These are phyloP conservation scores for Penicillium sp. DNA, from an alignment of 2,329 filamentous ascomycete genomes.

Conservation along the genomic window DNA sequence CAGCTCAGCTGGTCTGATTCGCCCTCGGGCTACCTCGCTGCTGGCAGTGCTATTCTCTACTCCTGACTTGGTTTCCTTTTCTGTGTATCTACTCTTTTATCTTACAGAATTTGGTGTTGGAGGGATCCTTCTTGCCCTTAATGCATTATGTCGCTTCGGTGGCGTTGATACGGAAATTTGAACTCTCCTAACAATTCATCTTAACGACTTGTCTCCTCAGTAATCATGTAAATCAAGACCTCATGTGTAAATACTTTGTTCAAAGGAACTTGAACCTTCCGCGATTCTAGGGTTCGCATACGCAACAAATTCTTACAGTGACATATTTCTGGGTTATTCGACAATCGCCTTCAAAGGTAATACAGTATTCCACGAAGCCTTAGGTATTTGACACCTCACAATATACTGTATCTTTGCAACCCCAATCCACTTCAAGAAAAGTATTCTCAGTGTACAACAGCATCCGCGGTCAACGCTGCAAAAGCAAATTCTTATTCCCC, in stretches of 20 bases:
- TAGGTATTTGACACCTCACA: neutral
- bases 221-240: neutral
- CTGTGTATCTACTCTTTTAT: constrained; percentile 23
- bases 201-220: neutral
- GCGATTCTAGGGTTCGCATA: neutral
- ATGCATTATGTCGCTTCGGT: neutral
- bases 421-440: neutral
- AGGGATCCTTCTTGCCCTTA: constrained; percentile 1
- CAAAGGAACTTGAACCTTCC: too few relatives aligned
- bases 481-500: constrained; percentile 68
- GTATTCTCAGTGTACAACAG: neutral
- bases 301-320: neutral
- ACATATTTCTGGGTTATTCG: neutral
- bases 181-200: neutral
- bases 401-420: neutral
- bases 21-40: constrained; percentile 3
- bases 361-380: neutral
- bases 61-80: constrained; percentile 7
- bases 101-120: constrained; percentile 10
- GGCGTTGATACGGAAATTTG: neutral
- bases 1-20: constrained; percentile 9
- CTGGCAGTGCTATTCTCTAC: constrained; percentile 9
- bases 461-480: constrained; percentile 56
- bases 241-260: too few relatives aligned
- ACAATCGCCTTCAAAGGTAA: neutral